Base-by-base conservation (phyloP, 768 basidiomycete species). In the Suillus subluteus region DNA sequence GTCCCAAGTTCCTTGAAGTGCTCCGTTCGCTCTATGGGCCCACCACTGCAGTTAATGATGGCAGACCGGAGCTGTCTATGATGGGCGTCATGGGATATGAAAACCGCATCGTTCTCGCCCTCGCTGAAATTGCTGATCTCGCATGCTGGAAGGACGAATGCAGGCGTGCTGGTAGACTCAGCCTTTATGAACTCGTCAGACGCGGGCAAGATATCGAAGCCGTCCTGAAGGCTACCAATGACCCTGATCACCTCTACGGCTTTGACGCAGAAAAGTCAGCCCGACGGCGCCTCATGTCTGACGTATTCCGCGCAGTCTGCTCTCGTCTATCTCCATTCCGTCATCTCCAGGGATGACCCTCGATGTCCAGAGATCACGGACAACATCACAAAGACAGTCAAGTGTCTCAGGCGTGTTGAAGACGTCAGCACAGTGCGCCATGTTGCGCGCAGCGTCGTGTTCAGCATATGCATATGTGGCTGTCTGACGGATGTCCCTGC, bases 61-160 rank as follows among this genome's bases (percentile, higher is more conserved):
- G 70, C 37, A 82, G 81, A 59, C 82, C 79, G 2, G 79, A 83
- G 71, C 82, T 86, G 64, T 88, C 87, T n/a, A 94, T 95, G 93
- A 82, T 92, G 79, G 82, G 83, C 54, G 84, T 92, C 8, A 95
- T 95, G 92, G 93, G 94, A n/a, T 94, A 92, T 81, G 88, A 91
- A 71, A 93, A 94, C 77, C 79, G 82, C 66, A 87, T 92, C 63
- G 87, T 94, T 56, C 90, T 91, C 82, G 91, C 90, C 23, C 82
- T 95, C 52, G 90, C 94, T 4, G 88, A 93, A 79, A 91, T 87
- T 43, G 87, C 89, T 12, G 79, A 77, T 23, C 83, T 95, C 15
- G 83, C 89, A 44, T 71, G 68, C 63, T 95, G 91, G 91, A 94
- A 93, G 79, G 79, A 80, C n/a, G 63, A 62, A 0, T 79, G 86